These are phyloP conservation scores for Ophiostoma sp. DNA, from an alignment of 2,329 filamentous ascomycete species.

Conservation along the genomic window DNA sequence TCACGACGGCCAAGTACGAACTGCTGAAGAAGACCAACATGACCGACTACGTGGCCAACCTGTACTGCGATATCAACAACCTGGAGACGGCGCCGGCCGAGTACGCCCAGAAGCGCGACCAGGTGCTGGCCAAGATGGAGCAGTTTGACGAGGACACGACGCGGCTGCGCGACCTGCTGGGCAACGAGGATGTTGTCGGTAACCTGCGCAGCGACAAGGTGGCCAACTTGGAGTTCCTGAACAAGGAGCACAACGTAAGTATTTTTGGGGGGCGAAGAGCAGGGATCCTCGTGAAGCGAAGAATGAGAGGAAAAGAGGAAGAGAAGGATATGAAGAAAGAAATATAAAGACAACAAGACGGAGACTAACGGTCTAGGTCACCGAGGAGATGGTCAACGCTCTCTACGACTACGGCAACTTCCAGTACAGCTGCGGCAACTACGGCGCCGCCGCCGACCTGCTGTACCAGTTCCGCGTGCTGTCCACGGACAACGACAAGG, in stretches of 20 bases:
- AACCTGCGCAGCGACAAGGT: slow-evolving; percentile 95
- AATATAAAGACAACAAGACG: background rate
- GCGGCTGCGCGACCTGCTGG: slow-evolving; percentile 82
- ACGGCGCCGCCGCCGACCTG: slow-evolving; percentile 80
- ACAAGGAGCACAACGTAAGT: slow-evolving; percentile 86
- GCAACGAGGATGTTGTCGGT: slow-evolving; percentile 81
- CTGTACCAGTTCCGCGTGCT: slow-evolving; percentile 97
- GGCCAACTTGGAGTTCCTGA: slow-evolving; percentile 95
- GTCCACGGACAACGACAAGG: slow-evolving; percentile 97
- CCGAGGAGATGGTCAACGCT: slow-evolving; percentile 89
- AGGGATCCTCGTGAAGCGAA: too few species aligned
- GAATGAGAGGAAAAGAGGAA: background rate
- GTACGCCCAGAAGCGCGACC: slow-evolving; percentile 82
- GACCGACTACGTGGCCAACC: slow-evolving; percentile 91
- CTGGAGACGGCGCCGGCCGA: slow-evolving; percentile 73
- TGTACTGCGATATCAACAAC: slow-evolving; percentile 84
- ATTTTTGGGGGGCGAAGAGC: too few species aligned
- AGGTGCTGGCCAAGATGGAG: slow-evolving; percentile 76
- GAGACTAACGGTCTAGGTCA: slow-evolving; percentile 52
- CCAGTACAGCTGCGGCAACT: slow-evolving; percentile 96
- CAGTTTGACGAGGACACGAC: slow-evolving; percentile 79
- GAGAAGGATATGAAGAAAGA: background rate
- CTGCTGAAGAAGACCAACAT: slow-evolving; percentile 97
- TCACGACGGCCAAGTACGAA: slow-evolving; percentile 83
- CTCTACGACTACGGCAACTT: slow-evolving; percentile 96